phyloP scores from a whole-genome alignment of 2,329 filamentous ascomycete genomes.

The Sphaceloma murrayae region DNA sequence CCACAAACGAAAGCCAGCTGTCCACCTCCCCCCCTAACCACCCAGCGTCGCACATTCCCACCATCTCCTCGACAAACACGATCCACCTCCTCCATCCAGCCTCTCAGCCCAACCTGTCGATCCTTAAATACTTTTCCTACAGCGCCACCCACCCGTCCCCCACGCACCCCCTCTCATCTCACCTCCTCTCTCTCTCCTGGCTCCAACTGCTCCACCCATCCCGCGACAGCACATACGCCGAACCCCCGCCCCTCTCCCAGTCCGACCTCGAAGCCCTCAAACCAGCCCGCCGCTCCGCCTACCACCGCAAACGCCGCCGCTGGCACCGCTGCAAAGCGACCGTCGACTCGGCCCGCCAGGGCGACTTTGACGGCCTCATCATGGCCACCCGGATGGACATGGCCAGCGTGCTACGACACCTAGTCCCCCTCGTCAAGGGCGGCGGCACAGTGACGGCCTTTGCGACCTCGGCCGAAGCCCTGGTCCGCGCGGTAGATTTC shows the following conservation, averaged over 20 bases:
- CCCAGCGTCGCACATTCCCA: slow-evolving; percentile 56
- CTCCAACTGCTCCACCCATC: slow-evolving; percentile 75
- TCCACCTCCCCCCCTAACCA: slow-evolving; percentile 1
- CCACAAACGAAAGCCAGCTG: slow-evolving; percentile 4
- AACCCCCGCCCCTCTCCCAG: slow-evolving; percentile 51
- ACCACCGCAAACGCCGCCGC: slow-evolving; percentile 78
- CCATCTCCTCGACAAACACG: slow-evolving; percentile 50
- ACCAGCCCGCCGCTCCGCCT: slow-evolving; percentile 69
- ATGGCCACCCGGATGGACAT: slow-evolving; percentile 78
- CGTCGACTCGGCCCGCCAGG: slow-evolving; percentile 63
- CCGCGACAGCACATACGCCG: slow-evolving; percentile 64
- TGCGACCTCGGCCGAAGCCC: slow-evolving; percentile 67
- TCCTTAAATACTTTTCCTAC: slow-evolving; percentile 83
- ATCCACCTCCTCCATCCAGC: slow-evolving; percentile 73
- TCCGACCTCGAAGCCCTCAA: slow-evolving; percentile 63
- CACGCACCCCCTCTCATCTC: slow-evolving; percentile 69
- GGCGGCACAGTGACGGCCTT: slow-evolving; percentile 82
- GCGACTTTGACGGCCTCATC: slow-evolving; percentile 73
- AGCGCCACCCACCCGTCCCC: slow-evolving; percentile 55
- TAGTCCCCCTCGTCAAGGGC: slow-evolving; percentile 70
- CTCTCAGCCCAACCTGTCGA: slow-evolving; percentile 75
- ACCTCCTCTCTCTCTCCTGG: slow-evolving; percentile 82
- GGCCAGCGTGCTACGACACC: slow-evolving; percentile 60
- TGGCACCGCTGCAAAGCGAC: slow-evolving; percentile 65
- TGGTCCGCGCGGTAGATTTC: slow-evolving; percentile 67